Evolutionary conservation across 306 rosid genomes (phyloP).

Genomic region (Luffa aegyptiaca): DNA sequence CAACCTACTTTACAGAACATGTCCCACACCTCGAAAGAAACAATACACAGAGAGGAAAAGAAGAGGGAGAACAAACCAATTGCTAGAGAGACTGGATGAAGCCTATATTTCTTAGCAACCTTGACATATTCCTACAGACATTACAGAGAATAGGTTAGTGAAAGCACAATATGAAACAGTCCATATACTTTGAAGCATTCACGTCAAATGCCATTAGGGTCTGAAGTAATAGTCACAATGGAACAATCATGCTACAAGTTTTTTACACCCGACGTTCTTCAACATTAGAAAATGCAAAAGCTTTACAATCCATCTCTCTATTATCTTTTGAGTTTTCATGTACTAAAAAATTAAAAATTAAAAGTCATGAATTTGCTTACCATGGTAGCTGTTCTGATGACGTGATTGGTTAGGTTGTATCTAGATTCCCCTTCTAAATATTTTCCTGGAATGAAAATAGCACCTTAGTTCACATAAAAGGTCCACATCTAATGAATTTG

Average conservation of each 20-base stretch:
- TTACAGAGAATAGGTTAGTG: slow-evolving; percentile 13
- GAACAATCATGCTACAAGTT: neutral
- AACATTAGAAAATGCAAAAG: neutral
- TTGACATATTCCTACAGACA: slow-evolving; percentile 56
- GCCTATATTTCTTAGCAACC: slow-evolving; percentile 39
- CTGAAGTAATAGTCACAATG: neutral
- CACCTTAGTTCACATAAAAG: slow-evolving; percentile 8
- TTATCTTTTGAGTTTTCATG: neutral
- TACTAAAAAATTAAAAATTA: neutral
- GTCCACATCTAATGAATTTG: neutral
- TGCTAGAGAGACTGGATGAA: slow-evolving; percentile 83
- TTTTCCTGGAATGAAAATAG: slow-evolving; percentile 36
- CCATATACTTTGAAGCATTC: neutral
- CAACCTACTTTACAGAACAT: neutral
- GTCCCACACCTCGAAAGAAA: neutral
- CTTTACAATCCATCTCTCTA: neutral
- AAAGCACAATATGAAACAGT: neutral
- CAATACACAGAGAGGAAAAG: neutral
- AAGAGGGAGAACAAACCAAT: slow-evolving; percentile 45
- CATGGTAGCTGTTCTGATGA: slow-evolving; percentile 42
- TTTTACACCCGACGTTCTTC: neutral
- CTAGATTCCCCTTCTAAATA: slow-evolving; percentile 89
- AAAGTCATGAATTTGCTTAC: slow-evolving; percentile 25
- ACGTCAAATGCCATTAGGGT: neutral
- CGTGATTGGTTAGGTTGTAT: slow-evolving; percentile 49